Evolutionary conservation across 495 filamentous ascomycete genomes (phyloP), one percentile per base, ranked within the genome.

Genomic region (Penicillium dipodomyicola): DNA sequence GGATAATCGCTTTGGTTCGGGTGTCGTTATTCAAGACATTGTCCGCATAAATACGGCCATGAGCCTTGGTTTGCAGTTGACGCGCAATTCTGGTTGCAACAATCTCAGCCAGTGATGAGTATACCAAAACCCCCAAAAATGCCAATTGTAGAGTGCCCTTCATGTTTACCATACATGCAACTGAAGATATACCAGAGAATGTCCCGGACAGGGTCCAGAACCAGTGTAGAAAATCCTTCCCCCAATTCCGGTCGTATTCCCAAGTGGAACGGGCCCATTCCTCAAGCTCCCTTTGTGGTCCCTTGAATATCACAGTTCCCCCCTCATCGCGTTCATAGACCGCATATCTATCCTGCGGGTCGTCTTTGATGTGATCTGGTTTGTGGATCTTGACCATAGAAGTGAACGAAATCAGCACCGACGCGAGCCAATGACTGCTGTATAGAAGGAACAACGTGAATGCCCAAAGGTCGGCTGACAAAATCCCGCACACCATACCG

Each of bases 161-260:
- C 68, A 71, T 71, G 43, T 71, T 71, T 14, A 71, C 68, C 68
- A 69, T 71, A 32, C 67, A 71, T 7, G 68, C 67, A 19, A 71
- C 55, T 1, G 68, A 71, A 11, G 59, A 51, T 5, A 69, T 64
- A 1, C 62, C 68, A 14, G 59, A 65, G 20, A 71, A 37, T 6
- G 68, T 58, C 4, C 68, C 68, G 0, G 66, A 65, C 6, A 57
- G 27, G 35, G 61, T 63, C 62, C 62, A 71, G 5, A 57, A 40
- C 60, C 58, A 67, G 51, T 68, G 67, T 3, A 67, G 40, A 10
- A 27, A 10, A 11, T 64, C 62, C 27, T 61, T 55, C 4, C 22
- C 27, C 19, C 44, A 17, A 0, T 12, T 56, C 5, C 54, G 61
- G 8, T 67, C 60, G 52, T 67, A 70, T 46, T 68, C 60, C 67